Percentiles rank a stretch among this genome's conserved stretches.
These are phyloP conservation scores for Penicillium canariense DNA, from an alignment of 495 filamentous ascomycete species.

Conservation along the genomic window DNA sequence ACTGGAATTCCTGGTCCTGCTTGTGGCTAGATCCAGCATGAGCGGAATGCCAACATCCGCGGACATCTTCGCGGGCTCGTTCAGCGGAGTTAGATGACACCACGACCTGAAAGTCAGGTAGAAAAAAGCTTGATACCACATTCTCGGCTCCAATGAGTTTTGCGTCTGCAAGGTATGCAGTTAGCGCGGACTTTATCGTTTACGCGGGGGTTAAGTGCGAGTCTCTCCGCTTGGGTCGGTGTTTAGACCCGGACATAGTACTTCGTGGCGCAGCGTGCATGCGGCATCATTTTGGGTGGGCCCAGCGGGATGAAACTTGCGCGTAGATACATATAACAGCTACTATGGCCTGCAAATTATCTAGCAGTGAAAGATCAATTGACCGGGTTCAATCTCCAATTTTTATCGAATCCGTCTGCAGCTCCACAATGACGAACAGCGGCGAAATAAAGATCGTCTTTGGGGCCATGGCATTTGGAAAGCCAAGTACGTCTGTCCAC, in stretches of 20 bases:
- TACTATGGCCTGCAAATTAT: no score
- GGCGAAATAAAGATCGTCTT: conserved; percentile 17
- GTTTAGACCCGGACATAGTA: neutral
- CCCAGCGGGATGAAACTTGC: neutral
- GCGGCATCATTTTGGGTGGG: neutral
- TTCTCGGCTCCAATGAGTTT: neutral
- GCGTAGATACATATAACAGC: neutral
- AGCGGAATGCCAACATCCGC: neutral
- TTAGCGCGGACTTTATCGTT: neutral
- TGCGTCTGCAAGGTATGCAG: neutral
- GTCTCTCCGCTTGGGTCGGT: neutral
- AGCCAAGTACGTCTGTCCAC: conserved; percentile 7
- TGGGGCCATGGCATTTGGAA: conserved; percentile 21
- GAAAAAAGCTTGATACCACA: neutral
- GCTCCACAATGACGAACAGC: conserved; percentile 12
- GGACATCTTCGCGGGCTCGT: neutral
- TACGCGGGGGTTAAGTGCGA: neutral
- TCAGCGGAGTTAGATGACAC: neutral
- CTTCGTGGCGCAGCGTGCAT: neutral
- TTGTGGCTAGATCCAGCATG: neutral
- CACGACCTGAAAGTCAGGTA: neutral
- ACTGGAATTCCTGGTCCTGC: no score
- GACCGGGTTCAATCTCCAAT: neutral
- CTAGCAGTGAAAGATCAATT: neutral
- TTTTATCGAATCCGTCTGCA: neutral